phyloP scores from a whole-genome alignment of 176 grass and related monocot genomes.

The Calamus simplicifolius region DNA sequence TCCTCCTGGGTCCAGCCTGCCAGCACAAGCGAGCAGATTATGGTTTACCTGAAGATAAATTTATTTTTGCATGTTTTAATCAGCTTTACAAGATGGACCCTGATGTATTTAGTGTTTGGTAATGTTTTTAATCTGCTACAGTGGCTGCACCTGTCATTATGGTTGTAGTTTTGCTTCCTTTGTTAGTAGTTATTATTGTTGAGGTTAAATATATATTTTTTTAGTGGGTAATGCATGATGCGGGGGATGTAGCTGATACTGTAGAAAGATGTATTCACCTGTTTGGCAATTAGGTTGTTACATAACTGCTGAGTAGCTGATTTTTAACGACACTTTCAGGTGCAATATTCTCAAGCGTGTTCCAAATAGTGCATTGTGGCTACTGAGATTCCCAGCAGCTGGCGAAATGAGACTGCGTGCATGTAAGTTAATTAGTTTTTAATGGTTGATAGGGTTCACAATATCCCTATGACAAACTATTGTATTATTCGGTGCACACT shows the following conservation, averaged over 20 bases:
- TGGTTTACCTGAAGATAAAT: conserved; percentile 69
- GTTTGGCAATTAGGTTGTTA: too few relatives aligned
- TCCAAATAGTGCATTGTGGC: conserved; percentile 72
- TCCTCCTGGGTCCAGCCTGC: conserved; percentile 39
- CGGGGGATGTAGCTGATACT: too few relatives aligned
- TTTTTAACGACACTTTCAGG: conserved; percentile 21
- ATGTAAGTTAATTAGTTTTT: conserved; percentile 40
- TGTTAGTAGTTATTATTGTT: too few relatives aligned
- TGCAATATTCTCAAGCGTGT: conserved; percentile 86
- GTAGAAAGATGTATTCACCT: too few relatives aligned
- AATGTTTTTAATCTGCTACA: conserved; percentile 4
- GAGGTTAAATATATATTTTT: too few relatives aligned
- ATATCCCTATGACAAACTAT: neutral
- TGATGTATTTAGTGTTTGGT: conserved; percentile 88
- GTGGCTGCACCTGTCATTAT: too few relatives aligned
- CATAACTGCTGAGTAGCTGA: too few relatives aligned
- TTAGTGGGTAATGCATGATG: too few relatives aligned
- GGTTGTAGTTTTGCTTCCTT: too few relatives aligned
- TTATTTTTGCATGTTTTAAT: conserved; percentile 94
- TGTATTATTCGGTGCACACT: neutral
- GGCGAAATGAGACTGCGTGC: conserved; percentile 71
- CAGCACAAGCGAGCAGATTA: conserved; percentile 77
- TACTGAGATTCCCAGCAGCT: conserved; percentile 72
- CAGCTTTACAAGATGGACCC: conserved; percentile 97
- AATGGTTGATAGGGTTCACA: too few relatives aligned